Evolutionary conservation across 1,284 basidiomycete genomes (phyloP).

Genomic region (Fistulina hepatica): DNA sequence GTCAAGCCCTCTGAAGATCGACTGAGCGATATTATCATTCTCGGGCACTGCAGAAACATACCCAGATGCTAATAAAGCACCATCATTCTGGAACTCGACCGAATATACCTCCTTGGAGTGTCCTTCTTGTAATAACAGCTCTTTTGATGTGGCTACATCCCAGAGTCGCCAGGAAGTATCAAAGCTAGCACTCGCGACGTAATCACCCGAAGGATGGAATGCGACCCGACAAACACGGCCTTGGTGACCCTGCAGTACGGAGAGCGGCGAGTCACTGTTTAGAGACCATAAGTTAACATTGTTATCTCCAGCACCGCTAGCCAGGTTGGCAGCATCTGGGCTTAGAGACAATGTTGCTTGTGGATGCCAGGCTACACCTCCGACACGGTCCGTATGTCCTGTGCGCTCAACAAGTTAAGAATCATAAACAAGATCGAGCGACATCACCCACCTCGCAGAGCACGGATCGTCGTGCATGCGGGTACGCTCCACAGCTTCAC

Average conservation of each 20-base stretch:
- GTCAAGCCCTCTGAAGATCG: constrained; percentile 69
- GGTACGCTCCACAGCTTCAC: constrained; percentile 96
- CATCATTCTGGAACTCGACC: constrained; percentile 92
- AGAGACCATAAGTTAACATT: constrained; percentile 86
- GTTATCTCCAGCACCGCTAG: constrained; percentile 84
- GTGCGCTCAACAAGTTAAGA: constrained; percentile 3
- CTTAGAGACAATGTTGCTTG: constrained; percentile 76
- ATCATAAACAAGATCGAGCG: neutral
- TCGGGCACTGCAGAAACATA: constrained; percentile 26
- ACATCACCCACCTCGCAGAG: constrained; percentile 57
- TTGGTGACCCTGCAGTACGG: constrained; percentile 79
- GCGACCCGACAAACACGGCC: constrained; percentile 87
- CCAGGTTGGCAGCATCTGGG: constrained; percentile 69
- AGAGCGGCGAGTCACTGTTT: constrained; percentile 71
- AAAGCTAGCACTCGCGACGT: constrained; percentile 90
- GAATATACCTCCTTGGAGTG: constrained; percentile 97
- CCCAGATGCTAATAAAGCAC: constrained; percentile 89
- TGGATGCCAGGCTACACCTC: constrained; percentile 97
- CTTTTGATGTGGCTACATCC: constrained; percentile 77
- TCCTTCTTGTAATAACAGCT: constrained; percentile 88
- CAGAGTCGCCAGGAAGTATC: constrained; percentile 99
- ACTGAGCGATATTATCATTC: neutral
- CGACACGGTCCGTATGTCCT: constrained; percentile 87
- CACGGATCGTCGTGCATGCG: constrained; percentile 65
- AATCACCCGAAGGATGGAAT: constrained; percentile 92